Conservation (phyloP, 2,329 filamentous ascomycete genomes). For the Alternaria incomplexa region DNA sequence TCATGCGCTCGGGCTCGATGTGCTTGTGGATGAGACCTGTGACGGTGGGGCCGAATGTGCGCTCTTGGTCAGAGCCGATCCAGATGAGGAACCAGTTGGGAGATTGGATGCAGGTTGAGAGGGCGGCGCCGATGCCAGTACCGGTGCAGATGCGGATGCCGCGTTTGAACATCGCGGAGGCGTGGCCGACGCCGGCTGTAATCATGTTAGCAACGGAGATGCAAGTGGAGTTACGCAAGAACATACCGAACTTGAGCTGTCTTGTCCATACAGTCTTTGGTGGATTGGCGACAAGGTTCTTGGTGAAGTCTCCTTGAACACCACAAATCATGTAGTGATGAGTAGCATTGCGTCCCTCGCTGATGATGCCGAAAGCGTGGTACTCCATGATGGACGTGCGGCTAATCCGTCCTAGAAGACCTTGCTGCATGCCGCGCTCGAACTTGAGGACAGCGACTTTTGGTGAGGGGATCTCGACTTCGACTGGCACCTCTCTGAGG, state of each 20-base stretch:
- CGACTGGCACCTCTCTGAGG: constrained; percentile 42
- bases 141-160: constrained; percentile 46
- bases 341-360: constrained; percentile 36
- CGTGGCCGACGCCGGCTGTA: constrained; percentile 42
- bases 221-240: too few species aligned
- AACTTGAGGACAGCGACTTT: constrained; percentile 45
- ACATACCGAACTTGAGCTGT: constrained; percentile 45
- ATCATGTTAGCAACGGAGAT: constrained; percentile 13
- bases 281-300: constrained; percentile 38
- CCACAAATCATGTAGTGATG: constrained; percentile 47
- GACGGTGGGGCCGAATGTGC: constrained; percentile 44
- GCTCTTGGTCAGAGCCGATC: constrained; percentile 46
- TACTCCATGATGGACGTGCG: constrained; percentile 48
- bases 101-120: constrained; percentile 45
- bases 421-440: constrained; percentile 46
- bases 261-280: constrained; percentile 44
- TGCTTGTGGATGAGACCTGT: constrained; percentile 39
- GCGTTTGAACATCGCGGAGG: constrained; percentile 45
- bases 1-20: constrained; percentile 46
- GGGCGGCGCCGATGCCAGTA: constrained; percentile 44
- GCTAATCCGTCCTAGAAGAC: constrained; percentile 42
- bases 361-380: constrained; percentile 47
- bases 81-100: constrained; percentile 47
- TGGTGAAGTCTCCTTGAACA: constrained; percentile 47
- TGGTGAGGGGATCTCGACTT: constrained; percentile 43